Evolutionary conservation across 163 green algal genomes (phyloP).

Genomic region (Volvox carteri): DNA sequence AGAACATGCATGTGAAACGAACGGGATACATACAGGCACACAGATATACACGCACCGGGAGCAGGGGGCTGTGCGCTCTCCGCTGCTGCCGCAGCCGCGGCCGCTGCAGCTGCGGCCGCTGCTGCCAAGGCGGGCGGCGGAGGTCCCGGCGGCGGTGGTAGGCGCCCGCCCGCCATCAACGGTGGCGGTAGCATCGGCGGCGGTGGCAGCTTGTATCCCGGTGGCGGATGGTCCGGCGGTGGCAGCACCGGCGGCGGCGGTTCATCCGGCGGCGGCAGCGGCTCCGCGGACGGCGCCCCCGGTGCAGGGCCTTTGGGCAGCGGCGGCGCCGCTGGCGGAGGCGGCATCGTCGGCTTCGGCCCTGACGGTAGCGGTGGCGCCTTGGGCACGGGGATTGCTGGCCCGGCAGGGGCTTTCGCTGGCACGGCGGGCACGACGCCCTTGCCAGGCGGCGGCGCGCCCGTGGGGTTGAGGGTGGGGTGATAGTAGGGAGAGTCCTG

Average conservation of each 20-base stretch:
- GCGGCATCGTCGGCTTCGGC: constrained; percentile 66
- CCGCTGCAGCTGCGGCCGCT: not conserved
- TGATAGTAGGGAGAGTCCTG: constrained; percentile 94
- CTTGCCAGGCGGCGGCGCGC: constrained; percentile 73
- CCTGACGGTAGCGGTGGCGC: constrained; percentile 79
- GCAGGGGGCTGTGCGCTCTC: constrained; percentile 4
- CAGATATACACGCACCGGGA: constrained; percentile 31
- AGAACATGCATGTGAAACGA: too few relatives aligned
- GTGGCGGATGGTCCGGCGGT: constrained; percentile 50
- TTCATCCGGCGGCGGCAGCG: constrained; percentile 46
- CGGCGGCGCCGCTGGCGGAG: constrained; percentile 73
- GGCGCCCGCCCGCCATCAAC: not conserved
- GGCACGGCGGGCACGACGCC: constrained; percentile 53
- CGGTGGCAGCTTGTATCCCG: constrained; percentile 43
- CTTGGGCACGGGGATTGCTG: constrained; percentile 75
- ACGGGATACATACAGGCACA: too few relatives aligned
- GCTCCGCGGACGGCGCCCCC: constrained; percentile 28
- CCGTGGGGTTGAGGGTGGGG: constrained; percentile 85
- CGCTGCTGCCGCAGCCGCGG: not conserved
- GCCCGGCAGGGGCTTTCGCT: constrained; percentile 38
- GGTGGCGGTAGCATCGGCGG: not conserved
- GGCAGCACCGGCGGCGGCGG: constrained; percentile 55
- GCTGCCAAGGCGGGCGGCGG: constrained; percentile 38
- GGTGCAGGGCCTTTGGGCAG: constrained; percentile 76
- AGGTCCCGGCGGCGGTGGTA: constrained; percentile 43